Conservation (phyloP, 495 filamentous ascomycete genomes). For the Lasiosphaeria miniovina region DNA sequence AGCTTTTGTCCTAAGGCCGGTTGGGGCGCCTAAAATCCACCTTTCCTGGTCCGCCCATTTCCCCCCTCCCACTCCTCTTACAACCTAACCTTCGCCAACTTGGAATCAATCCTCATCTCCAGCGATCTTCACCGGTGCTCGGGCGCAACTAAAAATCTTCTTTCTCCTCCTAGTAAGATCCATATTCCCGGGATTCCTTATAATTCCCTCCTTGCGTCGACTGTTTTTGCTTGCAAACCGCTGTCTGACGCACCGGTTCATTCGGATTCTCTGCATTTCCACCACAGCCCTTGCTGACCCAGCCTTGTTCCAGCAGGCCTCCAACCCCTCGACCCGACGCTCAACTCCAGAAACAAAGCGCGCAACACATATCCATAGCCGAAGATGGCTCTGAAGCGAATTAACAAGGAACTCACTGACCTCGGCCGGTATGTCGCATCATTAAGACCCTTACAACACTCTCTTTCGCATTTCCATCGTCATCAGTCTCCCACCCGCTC, state of each 20-base stretch:
- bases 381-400: conserved; percentile 97
- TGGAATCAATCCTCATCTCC: conserved; percentile 15
- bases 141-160: conserved; percentile 4
- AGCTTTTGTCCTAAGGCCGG: conserved; percentile 13
- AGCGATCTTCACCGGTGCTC: conserved; percentile 14
- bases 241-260: conserved; percentile 16
- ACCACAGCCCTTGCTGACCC: conserved; percentile 26
- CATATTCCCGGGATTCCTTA: neutral
- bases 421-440: conserved; percentile 80
- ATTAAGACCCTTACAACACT: neutral
- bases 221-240: neutral
- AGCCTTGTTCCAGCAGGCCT: conserved; percentile 24
- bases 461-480: conserved; percentile 14
- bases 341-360: conserved; percentile 21
- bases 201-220: neutral
- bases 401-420: conserved; percentile 99
- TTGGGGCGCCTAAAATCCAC: conserved; percentile 16
- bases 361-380: conserved; percentile 37
- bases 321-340: conserved; percentile 14
- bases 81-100: conserved; percentile 21
- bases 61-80: conserved; percentile 23
- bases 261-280: conserved; percentile 29
- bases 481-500: neutral
- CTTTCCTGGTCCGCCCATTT: conserved; percentile 27
- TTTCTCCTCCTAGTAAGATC: conserved; percentile 3